Conservation (phyloP, 2,329 filamentous ascomycete genomes). For the Fusarium albosuccineum region DNA sequence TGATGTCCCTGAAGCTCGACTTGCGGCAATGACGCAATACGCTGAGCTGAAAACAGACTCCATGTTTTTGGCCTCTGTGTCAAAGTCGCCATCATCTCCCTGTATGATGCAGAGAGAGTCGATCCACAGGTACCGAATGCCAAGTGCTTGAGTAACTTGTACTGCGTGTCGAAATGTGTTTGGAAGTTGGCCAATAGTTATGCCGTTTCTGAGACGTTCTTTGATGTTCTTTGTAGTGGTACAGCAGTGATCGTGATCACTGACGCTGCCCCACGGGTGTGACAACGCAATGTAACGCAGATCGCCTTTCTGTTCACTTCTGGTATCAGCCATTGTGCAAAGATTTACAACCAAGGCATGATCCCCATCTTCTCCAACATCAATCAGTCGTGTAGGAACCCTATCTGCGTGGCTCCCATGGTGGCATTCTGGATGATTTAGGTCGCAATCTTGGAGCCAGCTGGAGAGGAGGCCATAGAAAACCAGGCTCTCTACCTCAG, state of each 20-base stretch:
- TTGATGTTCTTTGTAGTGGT: constrained; percentile 16
- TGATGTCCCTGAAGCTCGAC: constrained; percentile 11
- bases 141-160: constrained; percentile 1
- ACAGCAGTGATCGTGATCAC: constrained; percentile 15
- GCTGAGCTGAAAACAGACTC: constrained; percentile 8
- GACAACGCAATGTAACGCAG: constrained; percentile 25
- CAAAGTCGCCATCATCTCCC: constrained; percentile 5
- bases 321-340: too few relatives aligned
- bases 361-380: too few relatives aligned
- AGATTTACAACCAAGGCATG: too few relatives aligned
- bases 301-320: too few relatives aligned
- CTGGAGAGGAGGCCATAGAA: constrained; percentile 14
- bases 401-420: too few relatives aligned
- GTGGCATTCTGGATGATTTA: constrained; percentile 10
- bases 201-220: not conserved
- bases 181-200: not conserved
- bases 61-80: constrained; percentile 9
- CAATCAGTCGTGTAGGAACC: constrained; percentile 25
- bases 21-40: constrained; percentile 15
- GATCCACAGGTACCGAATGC: constrained; percentile 22
- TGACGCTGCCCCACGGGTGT: constrained; percentile 20
- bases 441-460: constrained; percentile 31
- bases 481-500: not conserved
- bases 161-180: constrained; percentile 15
- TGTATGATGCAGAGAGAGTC: constrained; percentile 28